Base-by-base conservation (phyloP, 2,329 filamentous ascomycete genomes). In the Coniella vitis region DNA sequence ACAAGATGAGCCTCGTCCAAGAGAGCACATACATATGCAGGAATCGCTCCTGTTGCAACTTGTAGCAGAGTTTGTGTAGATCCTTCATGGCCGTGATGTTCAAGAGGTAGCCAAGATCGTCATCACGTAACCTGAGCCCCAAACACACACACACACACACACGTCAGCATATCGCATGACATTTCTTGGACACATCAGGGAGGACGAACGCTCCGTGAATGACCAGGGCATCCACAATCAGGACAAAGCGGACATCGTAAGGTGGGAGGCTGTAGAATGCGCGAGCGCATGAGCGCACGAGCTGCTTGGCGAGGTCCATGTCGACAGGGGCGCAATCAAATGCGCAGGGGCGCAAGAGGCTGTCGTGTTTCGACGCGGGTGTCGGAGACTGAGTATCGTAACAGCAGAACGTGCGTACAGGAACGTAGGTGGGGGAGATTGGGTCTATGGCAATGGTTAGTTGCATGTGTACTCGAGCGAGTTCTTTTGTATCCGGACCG, bases 21-120 rank as follows among this genome's bases (percentile, higher is more conserved):
- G 25, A 19, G 49, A 39, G 56, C 45, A 69, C 78, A 56, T 83
- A 91, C 79, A 91, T 83, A 57, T 83, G 79, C 51, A 97, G 72
- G 60, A 98, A 82, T 47, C 91, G 85, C 62, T 94, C 89, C 64
- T 95, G 90, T 58, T 83, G 82, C 45, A 98, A 76, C 59, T 83
- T 86, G 52, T 86, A 90, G 65, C 88, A 91, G 25, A 95, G 79
- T 65, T 91, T 94, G 63, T 93, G 89, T 38, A 97, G 77, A 60
- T 94, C 87, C 64, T 98, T 97, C 48, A 53, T 31, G 36, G 84
- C 83, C 63, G 95, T 91, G 69, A 94, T 90, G 54, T 84, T 84
- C 68, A 96, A 84, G 20, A 97, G 74, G 60, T 89, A 84, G 38
- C 87, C 86, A 54, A 98, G 75, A 61, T 98, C 93, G 61, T 90